phyloP scores from a whole-genome alignment of 2,329 filamentous ascomycete species.

The Escovopsis weberi region DNA sequence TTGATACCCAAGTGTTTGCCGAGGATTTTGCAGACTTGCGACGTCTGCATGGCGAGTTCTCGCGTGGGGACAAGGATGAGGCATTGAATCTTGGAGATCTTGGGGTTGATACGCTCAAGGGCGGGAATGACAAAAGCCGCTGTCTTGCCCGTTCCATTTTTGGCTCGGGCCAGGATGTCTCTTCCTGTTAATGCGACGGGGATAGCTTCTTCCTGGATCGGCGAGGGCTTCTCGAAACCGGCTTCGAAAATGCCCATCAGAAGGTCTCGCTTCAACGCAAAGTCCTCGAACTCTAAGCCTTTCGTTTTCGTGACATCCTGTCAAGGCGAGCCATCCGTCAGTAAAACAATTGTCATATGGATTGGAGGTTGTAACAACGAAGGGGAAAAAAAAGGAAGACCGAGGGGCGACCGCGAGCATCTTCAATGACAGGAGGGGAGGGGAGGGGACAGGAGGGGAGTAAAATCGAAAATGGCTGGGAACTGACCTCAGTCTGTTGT shows the following conservation, averaged over 20 bases:
- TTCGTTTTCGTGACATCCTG: conserved; percentile 98
- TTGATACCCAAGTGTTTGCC: conserved; percentile 96
- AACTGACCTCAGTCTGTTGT: conserved; percentile 61
- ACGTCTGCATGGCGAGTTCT: conserved; percentile 95
- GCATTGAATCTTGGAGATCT: conserved; percentile 90
- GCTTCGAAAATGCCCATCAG: conserved; percentile 99
- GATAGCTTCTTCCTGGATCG: conserved; percentile 98
- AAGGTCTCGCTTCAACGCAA: conserved; percentile 84
- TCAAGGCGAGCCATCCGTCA: not conserved
- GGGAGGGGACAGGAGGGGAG: not conserved
- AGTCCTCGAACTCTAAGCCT: conserved; percentile 94
- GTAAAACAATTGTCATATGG: not conserved
- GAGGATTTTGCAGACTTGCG: conserved; percentile 96
- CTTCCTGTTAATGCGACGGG: conserved; percentile 89
- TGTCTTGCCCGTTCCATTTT: conserved; percentile 98
- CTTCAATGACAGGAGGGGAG: conserved; percentile 3
- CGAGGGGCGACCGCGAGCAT: too few species aligned
- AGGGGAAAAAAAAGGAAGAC: too few species aligned
- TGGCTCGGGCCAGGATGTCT: conserved; percentile 90
- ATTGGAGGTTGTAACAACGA: not conserved
- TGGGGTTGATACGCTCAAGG: conserved; percentile 91
- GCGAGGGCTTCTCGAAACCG: conserved; percentile 95
- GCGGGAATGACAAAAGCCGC: conserved; percentile 95
- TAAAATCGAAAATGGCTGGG: not conserved
- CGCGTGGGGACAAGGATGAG: conserved; percentile 92